Evolutionary conservation across 495 filamentous ascomycete species (phyloP).

Genomic region (Hyphodiscus hymeniophilus): DNA sequence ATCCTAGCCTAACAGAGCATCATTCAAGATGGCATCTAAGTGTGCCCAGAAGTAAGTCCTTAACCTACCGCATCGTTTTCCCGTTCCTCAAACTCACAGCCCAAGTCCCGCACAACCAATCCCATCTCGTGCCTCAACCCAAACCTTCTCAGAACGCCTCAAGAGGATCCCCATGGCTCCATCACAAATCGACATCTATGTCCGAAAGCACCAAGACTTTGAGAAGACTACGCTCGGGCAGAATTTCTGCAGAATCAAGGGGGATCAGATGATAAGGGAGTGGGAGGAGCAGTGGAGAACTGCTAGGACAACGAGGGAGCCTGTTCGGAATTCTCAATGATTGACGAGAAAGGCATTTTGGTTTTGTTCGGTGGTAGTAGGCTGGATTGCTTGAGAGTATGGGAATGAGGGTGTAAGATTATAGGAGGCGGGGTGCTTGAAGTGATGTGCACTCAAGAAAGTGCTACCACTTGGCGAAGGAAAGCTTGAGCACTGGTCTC

Average conservation of each 20-base stretch:
- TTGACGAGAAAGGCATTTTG: not conserved
- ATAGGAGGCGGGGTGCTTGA: too few relatives aligned
- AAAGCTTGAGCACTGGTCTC: too few relatives aligned
- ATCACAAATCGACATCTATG: conserved; percentile 3
- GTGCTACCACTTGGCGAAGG: too few relatives aligned
- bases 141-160: not conserved
- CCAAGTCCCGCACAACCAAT: not conserved
- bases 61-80: not conserved
- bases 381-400: too few relatives aligned
- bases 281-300: conserved; percentile 5
- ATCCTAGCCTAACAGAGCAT: too few relatives aligned
- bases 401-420: too few relatives aligned
- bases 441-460: too few relatives aligned
- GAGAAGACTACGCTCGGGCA: conserved; percentile 6
- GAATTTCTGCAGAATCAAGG: not conserved
- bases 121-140: not conserved
- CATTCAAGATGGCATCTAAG: too few relatives aligned
- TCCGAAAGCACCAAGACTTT: not conserved
- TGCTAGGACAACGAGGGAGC: not conserved
- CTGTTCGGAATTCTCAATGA: too few relatives aligned
- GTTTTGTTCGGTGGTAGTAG: too few relatives aligned
- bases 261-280: not conserved
- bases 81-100: not conserved
- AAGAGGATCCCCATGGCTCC: not conserved
- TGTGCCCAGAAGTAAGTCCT: not conserved